phyloP scores from a whole-genome alignment of 2,329 filamentous ascomycete genomes.

The Chaetothyriales sp. region DNA sequence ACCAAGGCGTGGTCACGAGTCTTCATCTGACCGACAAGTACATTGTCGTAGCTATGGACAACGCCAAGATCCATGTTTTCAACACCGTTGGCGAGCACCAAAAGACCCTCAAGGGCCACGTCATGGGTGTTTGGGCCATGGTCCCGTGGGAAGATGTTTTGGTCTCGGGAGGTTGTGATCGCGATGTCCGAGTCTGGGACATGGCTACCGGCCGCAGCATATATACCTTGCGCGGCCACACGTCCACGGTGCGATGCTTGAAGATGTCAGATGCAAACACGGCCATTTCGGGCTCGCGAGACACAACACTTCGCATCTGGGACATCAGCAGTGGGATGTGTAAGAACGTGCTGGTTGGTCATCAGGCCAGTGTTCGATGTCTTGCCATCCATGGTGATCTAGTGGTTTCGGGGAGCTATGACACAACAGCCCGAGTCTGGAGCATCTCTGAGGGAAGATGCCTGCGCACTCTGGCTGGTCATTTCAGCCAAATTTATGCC shows the following conservation, averaged over 20 bases:
- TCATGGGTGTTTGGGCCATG: conserved; percentile 99
- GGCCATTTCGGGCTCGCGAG: conserved; percentile 88
- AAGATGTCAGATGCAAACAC: conserved; percentile 95
- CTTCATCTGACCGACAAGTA: conserved; percentile 88
- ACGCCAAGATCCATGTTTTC: conserved; percentile 96
- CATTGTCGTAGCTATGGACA: conserved; percentile 93
- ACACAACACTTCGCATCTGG: conserved; percentile 91
- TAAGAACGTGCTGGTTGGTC: conserved; percentile 79
- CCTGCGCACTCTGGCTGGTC: conserved; percentile 73
- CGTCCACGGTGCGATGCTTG: conserved; percentile 86
- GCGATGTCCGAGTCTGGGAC: conserved; percentile 94
- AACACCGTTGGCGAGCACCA: conserved; percentile 78
- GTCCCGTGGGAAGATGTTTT: conserved; percentile 92
- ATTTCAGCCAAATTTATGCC: conserved; percentile 98
- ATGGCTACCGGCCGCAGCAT: conserved; percentile 70
- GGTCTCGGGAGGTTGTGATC: conserved; percentile 90
- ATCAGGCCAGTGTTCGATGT: conserved; percentile 89
- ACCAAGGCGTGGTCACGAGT: conserved; percentile 92
- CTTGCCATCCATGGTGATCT: conserved; percentile 92
- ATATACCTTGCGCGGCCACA: conserved; percentile 81
- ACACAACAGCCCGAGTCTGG: conserved; percentile 94
- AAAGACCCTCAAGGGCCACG: conserved; percentile 80
- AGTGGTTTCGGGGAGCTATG: conserved; percentile 95
- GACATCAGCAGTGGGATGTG: conserved; percentile 78
- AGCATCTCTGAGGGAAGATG: conserved; percentile 92